These are phyloP conservation scores for Solanum lignicaule DNA, from an alignment of 257 asterid genomes.

Conservation along the genomic window DNA sequence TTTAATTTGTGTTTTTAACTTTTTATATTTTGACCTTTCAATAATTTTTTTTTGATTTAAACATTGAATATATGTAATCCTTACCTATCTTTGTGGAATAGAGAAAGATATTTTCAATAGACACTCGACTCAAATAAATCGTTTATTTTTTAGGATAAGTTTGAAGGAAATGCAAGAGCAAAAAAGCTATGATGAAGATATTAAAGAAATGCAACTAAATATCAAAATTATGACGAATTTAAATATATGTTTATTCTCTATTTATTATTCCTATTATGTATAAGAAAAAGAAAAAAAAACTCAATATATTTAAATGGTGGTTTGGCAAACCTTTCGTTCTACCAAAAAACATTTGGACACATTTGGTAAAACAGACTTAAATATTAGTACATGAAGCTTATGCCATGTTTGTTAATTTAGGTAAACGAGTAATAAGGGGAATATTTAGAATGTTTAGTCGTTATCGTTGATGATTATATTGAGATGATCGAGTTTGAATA, in stretches of 20 bases:
- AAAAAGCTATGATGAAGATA: background rate
- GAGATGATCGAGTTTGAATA: no score
- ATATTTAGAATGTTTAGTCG: background rate
- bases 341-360: background rate
- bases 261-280: background rate
- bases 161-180: background rate
- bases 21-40: no score
- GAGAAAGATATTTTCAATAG: background rate
- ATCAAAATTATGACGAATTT: background rate
- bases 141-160: background rate
- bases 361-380: background rate
- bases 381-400: background rate
- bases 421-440: background rate
- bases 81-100: background rate
- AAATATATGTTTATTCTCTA: background rate
- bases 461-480: no score
- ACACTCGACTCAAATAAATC: accelerated
- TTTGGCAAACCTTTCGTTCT: background rate
- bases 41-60: no score
- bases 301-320: background rate
- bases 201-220: background rate
- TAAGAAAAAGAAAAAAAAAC: no score
- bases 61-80: background rate
- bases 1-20: no score
- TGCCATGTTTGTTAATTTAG: background rate